Evolutionary conservation across 2,329 filamentous ascomycete species (phyloP).

Genomic region (Verticillium alfalfae): DNA sequence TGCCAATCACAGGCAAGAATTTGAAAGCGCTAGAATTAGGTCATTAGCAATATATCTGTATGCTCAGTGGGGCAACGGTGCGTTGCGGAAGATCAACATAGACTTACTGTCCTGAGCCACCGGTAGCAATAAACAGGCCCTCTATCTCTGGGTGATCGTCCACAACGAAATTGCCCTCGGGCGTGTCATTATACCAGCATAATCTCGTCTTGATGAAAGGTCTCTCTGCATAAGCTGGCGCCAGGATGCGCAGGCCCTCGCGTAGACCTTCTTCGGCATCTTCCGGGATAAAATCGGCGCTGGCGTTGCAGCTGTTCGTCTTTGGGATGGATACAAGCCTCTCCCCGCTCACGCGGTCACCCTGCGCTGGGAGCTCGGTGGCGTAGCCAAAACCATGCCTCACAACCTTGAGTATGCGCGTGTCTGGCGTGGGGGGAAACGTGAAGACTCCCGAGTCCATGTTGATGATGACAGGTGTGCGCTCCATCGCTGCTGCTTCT

Average conservation of each 20-base stretch:
- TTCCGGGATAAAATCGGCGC: slow-evolving; percentile 35
- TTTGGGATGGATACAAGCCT: slow-evolving; percentile 25
- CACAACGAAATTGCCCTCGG: slow-evolving; percentile 56
- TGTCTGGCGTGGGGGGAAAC: slow-evolving; percentile 44
- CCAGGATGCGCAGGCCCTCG: slow-evolving; percentile 42
- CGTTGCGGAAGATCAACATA: neutral
- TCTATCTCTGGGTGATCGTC: slow-evolving; percentile 44
- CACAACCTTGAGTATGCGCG: slow-evolving; percentile 52
- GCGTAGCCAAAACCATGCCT: slow-evolving; percentile 55
- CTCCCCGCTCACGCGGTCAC: slow-evolving; percentile 26
- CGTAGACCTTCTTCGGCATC: slow-evolving; percentile 50
- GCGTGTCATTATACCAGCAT: slow-evolving; percentile 63
- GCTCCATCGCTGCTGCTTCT: slow-evolving; percentile 47
- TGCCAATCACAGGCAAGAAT: slow-evolving; percentile 17
- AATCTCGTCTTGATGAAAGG: slow-evolving; percentile 46
- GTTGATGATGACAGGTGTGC: slow-evolving; percentile 55
- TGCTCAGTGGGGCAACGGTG: neutral
- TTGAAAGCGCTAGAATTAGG: slow-evolving; percentile 15
- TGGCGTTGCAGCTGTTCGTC: slow-evolving; percentile 27
- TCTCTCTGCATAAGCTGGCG: slow-evolving; percentile 47
- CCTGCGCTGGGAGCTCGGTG: slow-evolving; percentile 30
- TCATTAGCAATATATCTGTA: neutral
- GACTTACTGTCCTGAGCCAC: slow-evolving; percentile 34
- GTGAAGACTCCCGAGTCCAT: slow-evolving; percentile 48
- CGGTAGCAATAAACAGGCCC: slow-evolving; percentile 40